These are phyloP conservation scores for Musa acuminata DNA, from an alignment of 176 grass and related monocot genomes.

Conservation along the genomic window DNA sequence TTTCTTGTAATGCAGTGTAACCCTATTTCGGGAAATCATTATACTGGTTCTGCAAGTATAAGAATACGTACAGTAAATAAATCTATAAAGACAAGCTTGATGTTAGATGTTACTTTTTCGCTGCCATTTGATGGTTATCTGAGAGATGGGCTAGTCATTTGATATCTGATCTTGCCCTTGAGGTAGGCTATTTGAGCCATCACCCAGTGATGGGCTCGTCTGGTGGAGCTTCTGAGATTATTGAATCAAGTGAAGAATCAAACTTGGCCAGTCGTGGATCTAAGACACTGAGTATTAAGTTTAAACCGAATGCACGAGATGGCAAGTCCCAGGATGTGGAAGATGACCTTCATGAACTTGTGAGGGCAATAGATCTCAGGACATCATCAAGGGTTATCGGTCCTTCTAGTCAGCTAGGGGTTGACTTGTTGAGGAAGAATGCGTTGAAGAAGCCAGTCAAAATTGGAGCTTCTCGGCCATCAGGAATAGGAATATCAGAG, in stretches of 20 bases:
- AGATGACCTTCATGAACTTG: slow-evolving; percentile 62
- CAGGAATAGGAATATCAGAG: slow-evolving; percentile 58
- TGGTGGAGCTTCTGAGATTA: slow-evolving; percentile 71
- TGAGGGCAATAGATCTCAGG: slow-evolving; percentile 65
- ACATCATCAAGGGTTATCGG: slow-evolving; percentile 31
- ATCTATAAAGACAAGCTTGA: not conserved
- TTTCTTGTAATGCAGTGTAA: not conserved
- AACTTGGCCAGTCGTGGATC: slow-evolving; percentile 26
- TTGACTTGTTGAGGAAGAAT: slow-evolving; percentile 30
- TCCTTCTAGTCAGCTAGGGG: slow-evolving; percentile 28
- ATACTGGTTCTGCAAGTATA: not conserved
- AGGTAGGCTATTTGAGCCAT: not conserved
- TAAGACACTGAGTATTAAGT: slow-evolving; percentile 38
- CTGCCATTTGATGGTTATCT: not conserved
- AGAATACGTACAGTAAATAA: not conserved
- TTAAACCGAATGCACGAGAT: slow-evolving; percentile 44
- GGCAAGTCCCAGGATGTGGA: slow-evolving; percentile 29
- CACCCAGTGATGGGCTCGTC: slow-evolving; percentile 38
- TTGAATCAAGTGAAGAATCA: slow-evolving; percentile 70
- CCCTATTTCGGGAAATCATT: not conserved
- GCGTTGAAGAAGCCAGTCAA: slow-evolving; percentile 39
- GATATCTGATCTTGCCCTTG: not conserved
- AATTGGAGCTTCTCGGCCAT: slow-evolving; percentile 30
- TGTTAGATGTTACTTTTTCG: not conserved
- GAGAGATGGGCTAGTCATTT: not conserved